Conservation (phyloP, 2,329 filamentous ascomycete species). For the Beauveria rudraprayagi region DNA sequence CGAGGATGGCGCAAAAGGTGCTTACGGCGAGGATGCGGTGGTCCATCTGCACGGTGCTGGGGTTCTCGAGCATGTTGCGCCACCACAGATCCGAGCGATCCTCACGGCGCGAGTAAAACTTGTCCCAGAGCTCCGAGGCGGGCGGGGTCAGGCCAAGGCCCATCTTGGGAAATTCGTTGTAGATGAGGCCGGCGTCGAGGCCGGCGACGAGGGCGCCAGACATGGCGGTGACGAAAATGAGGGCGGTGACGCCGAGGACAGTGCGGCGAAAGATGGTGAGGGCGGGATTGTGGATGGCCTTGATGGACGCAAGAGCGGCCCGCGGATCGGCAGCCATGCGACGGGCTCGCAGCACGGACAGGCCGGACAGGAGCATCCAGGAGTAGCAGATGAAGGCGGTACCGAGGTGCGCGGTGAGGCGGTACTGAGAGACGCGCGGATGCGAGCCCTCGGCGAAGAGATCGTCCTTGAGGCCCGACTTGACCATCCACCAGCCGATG, state of each 20-base stretch:
- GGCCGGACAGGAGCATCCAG: slow-evolving; percentile 86
- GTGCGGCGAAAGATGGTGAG: slow-evolving; percentile 66
- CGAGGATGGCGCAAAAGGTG: slow-evolving; percentile 74
- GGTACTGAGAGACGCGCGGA: slow-evolving; percentile 90
- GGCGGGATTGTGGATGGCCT: slow-evolving; percentile 56
- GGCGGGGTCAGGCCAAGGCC: slow-evolving; percentile 76
- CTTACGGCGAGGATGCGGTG: slow-evolving; percentile 87
- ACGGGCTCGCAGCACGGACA: slow-evolving; percentile 73
- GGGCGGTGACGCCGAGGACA: slow-evolving; percentile 58
- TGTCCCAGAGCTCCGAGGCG: slow-evolving; percentile 71
- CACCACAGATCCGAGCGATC: slow-evolving; percentile 84
- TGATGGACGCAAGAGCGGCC: slow-evolving; percentile 51
- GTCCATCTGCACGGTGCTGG: slow-evolving; percentile 88
- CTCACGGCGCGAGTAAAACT: slow-evolving; percentile 72
- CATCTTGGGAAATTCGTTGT: slow-evolving; percentile 98
- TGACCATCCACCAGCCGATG: slow-evolving; percentile 99
- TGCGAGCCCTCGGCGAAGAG: slow-evolving; percentile 85
- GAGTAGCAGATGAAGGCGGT: slow-evolving; percentile 89
- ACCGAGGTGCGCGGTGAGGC: slow-evolving; percentile 79
- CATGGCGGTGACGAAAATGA: slow-evolving; percentile 86
- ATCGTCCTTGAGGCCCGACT: slow-evolving; percentile 90
- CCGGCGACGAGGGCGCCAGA: slow-evolving; percentile 91
- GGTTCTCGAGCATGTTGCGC: slow-evolving; percentile 97
- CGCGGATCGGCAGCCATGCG: slow-evolving; percentile 61
- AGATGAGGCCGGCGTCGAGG: slow-evolving; percentile 92